A percentile compares a stretch with the other conserved stretches of the same genome.
Conservation (phyloP, 352 stramenopile genomes). For the Hyaloperonospora brassicae region DNA sequence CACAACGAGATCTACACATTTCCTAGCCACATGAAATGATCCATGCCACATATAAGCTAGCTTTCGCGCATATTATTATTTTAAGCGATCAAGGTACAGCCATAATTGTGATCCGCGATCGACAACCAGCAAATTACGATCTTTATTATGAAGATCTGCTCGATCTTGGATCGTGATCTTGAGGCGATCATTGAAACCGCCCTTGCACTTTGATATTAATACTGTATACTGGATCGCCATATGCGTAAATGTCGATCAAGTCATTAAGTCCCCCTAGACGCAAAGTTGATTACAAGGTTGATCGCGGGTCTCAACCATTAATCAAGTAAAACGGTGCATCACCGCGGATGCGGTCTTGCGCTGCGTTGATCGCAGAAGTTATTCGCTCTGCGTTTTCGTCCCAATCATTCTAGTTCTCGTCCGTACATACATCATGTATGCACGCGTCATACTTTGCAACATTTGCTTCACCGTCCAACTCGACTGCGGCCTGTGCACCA, state of each 20-base stretch:
- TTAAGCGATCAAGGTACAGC: constrained; percentile 7
- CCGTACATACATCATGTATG: background rate
- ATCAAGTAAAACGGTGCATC: constrained; percentile 4
- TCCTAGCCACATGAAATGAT: no score
- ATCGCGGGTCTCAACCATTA: no score
- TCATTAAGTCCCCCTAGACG: background rate
- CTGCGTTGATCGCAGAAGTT: no score
- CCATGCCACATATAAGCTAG: no score
- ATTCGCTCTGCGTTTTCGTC: no score
- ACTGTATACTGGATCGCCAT: background rate
- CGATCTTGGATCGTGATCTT: no score
- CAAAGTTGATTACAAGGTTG: background rate
- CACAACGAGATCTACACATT: no score
- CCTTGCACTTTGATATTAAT: constrained; percentile 6
- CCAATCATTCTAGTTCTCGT: no score
- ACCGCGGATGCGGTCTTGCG: constrained; percentile 1
- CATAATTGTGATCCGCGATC: constrained; percentile 8
- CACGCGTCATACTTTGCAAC: constrained; percentile 14
- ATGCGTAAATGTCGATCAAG: constrained; percentile 6
- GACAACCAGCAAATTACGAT: constrained; percentile 1
- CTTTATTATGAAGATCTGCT: background rate
- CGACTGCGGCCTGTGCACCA: constrained; percentile 19
- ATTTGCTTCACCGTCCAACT: constrained; percentile 18
- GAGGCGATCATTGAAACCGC: background rate
- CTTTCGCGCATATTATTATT: no score